These are phyloP conservation scores for Colletotrichum sansevieriae DNA, from an alignment of 2,329 filamentous ascomycete species.

Conservation along the genomic window DNA sequence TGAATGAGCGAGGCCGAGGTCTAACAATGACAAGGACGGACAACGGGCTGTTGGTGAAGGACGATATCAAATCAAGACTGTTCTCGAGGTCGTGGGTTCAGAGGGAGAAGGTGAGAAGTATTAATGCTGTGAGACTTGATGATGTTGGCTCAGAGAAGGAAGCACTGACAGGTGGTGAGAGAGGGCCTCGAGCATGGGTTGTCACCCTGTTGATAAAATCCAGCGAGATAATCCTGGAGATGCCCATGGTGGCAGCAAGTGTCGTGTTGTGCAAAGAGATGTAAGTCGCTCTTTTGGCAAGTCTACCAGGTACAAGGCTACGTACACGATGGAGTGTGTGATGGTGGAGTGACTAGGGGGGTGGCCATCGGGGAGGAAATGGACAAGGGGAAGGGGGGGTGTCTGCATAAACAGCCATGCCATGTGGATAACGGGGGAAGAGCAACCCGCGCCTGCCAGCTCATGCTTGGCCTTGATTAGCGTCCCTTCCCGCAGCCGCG, in stretches of 20 bases:
- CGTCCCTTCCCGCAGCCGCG: conserved; percentile 37
- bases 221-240: conserved; percentile 11
- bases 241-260: conserved; percentile 14
- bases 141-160: conserved; percentile 20
- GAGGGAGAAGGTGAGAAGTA: conserved; percentile 11
- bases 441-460: conserved; percentile 36
- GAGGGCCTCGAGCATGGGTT: conserved; percentile 31
- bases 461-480: conserved; percentile 33
- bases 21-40: conserved; percentile 13
- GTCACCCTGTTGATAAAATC: conserved; percentile 35
- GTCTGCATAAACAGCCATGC: conserved; percentile 9
- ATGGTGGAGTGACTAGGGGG: not conserved
- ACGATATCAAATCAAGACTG: conserved; percentile 20
- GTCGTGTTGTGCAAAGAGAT: conserved; percentile 26
- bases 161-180: conserved; percentile 11
- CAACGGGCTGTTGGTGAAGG: not conserved
- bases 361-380: conserved; percentile 19
- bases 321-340: conserved; percentile 12
- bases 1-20: conserved; percentile 19
- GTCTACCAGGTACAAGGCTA: conserved; percentile 25
- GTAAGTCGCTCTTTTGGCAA: conserved; percentile 29
- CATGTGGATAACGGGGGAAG: conserved; percentile 41
- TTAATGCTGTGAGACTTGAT: conserved; percentile 30
- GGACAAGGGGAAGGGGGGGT: conserved; percentile 2
- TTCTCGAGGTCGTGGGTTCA: conserved; percentile 7